These are phyloP conservation scores for Tephrocybe sp. DNA, from an alignment of 768 basidiomycete species.

Conservation along the genomic window DNA sequence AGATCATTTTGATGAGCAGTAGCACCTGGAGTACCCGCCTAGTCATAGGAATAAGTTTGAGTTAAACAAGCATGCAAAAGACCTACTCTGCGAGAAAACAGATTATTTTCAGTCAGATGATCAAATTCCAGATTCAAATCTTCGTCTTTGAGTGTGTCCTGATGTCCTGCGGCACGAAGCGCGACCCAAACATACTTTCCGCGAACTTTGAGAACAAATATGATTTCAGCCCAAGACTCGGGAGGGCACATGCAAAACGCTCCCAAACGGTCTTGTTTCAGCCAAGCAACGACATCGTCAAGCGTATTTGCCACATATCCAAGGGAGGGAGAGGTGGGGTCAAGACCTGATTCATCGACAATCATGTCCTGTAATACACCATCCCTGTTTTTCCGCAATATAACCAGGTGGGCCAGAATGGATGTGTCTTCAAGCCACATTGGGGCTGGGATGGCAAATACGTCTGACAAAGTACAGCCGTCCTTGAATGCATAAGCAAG, in stretches of 20 bases:
- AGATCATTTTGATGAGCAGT: too few species aligned
- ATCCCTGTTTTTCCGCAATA: not conserved
- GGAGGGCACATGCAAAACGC: conserved; percentile 3
- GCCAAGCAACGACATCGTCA: conserved; percentile 3
- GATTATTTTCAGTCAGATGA: not conserved
- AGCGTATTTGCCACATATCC: not conserved
- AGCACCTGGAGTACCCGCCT: too few species aligned
- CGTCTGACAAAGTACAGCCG: not conserved
- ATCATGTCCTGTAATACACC: not conserved
- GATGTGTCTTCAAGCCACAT: not conserved
- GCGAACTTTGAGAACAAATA: not conserved
- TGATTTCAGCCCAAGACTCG: not conserved
- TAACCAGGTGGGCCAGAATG: not conserved
- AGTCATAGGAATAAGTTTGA: too few species aligned
- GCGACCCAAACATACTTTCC: not conserved
- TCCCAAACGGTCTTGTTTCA: not conserved
- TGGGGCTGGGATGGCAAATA: not conserved
- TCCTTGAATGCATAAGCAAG: not conserved
- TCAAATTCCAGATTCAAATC: not conserved
- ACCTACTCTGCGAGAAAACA: not conserved
- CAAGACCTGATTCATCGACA: not conserved
- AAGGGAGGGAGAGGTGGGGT: not conserved
- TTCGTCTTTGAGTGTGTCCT: not conserved
- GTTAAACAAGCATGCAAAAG: too few species aligned
- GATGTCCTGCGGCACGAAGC: not conserved